Evolutionary conservation across 192 early-diverging fungal genomes (phyloP).

Genomic region (Lunasporangiospora selenospora): DNA sequence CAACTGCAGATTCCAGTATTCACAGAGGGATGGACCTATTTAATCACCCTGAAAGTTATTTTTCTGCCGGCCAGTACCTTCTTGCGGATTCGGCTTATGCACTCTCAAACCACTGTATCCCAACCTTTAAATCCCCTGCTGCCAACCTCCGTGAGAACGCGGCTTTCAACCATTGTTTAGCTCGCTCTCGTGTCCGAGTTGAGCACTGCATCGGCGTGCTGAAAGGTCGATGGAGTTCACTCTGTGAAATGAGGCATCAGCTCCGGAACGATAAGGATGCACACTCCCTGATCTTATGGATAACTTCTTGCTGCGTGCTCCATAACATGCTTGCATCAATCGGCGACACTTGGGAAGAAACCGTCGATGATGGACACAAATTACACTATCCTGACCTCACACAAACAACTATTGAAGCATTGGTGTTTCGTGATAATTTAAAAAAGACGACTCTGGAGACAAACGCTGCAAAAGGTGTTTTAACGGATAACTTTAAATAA

Average conservation of each 20-base stretch:
- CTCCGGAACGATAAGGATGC: background rate
- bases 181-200: background rate
- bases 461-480: too few relatives aligned
- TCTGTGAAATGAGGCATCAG: background rate
- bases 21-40: background rate
- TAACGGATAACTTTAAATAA: too few relatives aligned
- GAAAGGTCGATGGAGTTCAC: background rate
- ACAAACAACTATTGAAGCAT: too few relatives aligned
- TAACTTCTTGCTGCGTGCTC: background rate
- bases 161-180: background rate
- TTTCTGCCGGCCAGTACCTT: conserved; percentile 1
- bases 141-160: background rate
- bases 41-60: background rate
- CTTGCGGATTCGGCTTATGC: background rate
- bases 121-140: background rate
- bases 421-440: too few relatives aligned
- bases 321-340: background rate
- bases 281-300: background rate
- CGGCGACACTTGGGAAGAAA: background rate
- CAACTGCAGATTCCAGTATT: background rate
- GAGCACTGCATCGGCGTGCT: conserved; percentile 3
- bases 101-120: background rate
- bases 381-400: too few relatives aligned
- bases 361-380: background rate
- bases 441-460: too few relatives aligned